Percentiles rank a stretch among this genome's conserved stretches.
Conservation (phyloP, 805 yeast species). For the Blastobotrys terrestris region DNA sequence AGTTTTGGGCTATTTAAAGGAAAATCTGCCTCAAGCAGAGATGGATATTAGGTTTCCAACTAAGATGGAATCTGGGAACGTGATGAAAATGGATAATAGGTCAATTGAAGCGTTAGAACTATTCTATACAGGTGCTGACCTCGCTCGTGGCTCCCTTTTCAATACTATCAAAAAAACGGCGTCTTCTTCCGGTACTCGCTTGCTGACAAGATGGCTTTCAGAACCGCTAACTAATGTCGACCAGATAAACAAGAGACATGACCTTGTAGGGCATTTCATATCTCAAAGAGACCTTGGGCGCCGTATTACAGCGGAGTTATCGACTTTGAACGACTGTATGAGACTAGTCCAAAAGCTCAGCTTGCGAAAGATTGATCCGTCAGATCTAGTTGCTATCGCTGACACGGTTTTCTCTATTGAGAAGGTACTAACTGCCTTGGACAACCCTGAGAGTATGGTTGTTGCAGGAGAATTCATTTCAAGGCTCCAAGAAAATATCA, state of each 20-base stretch:
- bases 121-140: conserved; percentile 41
- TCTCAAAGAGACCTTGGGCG: conserved; percentile 40
- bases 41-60: conserved; percentile 64
- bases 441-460: not conserved
- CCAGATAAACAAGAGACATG: conserved; percentile 54
- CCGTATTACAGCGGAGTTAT: conserved; percentile 56
- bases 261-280: conserved; percentile 40
- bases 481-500: conserved; percentile 21
- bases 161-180: conserved; percentile 66
- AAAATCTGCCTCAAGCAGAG: conserved; percentile 63
- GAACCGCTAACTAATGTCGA: conserved; percentile 62
- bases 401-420: conserved; percentile 35
- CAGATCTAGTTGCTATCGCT: conserved; percentile 41
- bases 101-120: conserved; percentile 48
- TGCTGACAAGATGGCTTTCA: conserved; percentile 75
- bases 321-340: conserved; percentile 43
- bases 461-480: conserved; percentile 5
- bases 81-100: conserved; percentile 69
- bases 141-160: conserved; percentile 62
- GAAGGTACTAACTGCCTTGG: conserved; percentile 23
- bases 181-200: conserved; percentile 75
- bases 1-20: conserved; percentile 60
- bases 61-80: conserved; percentile 43
- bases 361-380: conserved; percentile 38
- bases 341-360: conserved; percentile 32